Evolutionary conservation across 2,329 filamentous ascomycete species (phyloP).

Genomic region (Pseudogymnoascus sp.): DNA sequence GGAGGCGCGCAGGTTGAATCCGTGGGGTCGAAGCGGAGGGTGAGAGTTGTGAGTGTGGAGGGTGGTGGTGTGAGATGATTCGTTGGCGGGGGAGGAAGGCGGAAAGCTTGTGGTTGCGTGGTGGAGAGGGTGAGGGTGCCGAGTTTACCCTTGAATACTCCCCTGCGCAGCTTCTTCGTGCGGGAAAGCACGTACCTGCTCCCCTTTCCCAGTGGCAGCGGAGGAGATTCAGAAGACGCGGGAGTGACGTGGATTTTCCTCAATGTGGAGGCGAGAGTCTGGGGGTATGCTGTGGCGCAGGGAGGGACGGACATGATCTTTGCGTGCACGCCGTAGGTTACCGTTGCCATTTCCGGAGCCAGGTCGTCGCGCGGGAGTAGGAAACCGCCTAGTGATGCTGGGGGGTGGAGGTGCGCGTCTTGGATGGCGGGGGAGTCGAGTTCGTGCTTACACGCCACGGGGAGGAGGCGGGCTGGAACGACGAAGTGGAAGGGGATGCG

Average conservation of each 20-base stretch:
- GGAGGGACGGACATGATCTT: constrained; percentile 17
- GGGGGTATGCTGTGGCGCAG: not conserved
- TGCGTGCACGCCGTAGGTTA: constrained; percentile 24
- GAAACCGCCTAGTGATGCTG: constrained; percentile 23
- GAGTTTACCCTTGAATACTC: constrained; percentile 28
- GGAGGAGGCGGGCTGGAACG: constrained; percentile 26
- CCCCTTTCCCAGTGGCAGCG: constrained; percentile 20
- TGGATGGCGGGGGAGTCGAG: constrained; percentile 17
- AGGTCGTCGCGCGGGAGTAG: constrained; percentile 23
- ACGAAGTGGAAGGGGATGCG: constrained; percentile 28
- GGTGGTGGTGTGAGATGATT: not conserved
- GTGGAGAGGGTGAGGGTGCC: constrained; percentile 27
- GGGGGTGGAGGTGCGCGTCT: constrained; percentile 25
- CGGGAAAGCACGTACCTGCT: constrained; percentile 22
- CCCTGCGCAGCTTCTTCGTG: constrained; percentile 25
- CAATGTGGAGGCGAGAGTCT: not conserved
- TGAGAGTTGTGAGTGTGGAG: constrained; percentile 25
- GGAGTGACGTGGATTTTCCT: constrained; percentile 25
- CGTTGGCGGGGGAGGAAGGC: constrained; percentile 16
- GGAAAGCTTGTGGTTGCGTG: constrained; percentile 24
- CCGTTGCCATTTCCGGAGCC: constrained; percentile 24
- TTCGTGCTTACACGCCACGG: constrained; percentile 23
- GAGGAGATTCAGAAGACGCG: constrained; percentile 23
- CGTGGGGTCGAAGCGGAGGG: constrained; percentile 26
- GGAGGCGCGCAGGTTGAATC: constrained; percentile 22